Percentiles rank a stretch among this genome's conserved stretches.
These are phyloP conservation scores for Tolypocladium cylindrosporum DNA, from an alignment of 2,329 filamentous ascomycete species.

Conservation along the genomic window DNA sequence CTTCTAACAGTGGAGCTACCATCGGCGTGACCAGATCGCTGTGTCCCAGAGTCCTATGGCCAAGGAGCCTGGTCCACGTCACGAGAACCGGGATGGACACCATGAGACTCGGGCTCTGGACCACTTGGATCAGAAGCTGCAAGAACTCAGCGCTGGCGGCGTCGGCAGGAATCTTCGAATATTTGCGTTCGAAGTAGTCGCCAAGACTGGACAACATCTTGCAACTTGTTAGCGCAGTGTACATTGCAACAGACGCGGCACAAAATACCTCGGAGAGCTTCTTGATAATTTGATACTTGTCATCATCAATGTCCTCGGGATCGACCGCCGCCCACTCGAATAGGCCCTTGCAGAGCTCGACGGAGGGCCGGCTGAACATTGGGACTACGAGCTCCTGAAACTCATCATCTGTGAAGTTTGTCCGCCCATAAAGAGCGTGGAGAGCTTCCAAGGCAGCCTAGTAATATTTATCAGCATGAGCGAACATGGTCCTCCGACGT, in stretches of 20 bases:
- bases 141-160: conserved; percentile 66
- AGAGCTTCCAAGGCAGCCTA: conserved; percentile 73
- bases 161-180: conserved; percentile 51
- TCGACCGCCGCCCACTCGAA: conserved; percentile 75
- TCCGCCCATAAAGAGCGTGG: conserved; percentile 70
- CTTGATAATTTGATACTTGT: conserved; percentile 86
- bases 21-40: conserved; percentile 51
- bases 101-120: conserved; percentile 77
- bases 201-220: conserved; percentile 79
- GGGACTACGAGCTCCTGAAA: conserved; percentile 69
- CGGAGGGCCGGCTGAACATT: conserved; percentile 64
- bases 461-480: not conserved
- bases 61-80: conserved; percentile 77
- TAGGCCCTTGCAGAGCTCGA: conserved; percentile 61
- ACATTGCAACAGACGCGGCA: not conserved
- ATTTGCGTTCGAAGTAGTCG: conserved; percentile 73
- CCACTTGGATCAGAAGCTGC: conserved; percentile 66
- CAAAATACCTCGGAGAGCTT: conserved; percentile 75
- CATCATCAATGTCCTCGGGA: conserved; percentile 75
- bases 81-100: conserved; percentile 90
- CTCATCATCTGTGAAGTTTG: conserved; percentile 65
- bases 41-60: conserved; percentile 56
- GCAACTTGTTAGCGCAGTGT: conserved; percentile 3
- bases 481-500: not conserved
- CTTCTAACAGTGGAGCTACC: conserved; percentile 68